Evolutionary conservation across 2,329 filamentous ascomycete species (phyloP).

Genomic region (Alternaria tenuissima): DNA sequence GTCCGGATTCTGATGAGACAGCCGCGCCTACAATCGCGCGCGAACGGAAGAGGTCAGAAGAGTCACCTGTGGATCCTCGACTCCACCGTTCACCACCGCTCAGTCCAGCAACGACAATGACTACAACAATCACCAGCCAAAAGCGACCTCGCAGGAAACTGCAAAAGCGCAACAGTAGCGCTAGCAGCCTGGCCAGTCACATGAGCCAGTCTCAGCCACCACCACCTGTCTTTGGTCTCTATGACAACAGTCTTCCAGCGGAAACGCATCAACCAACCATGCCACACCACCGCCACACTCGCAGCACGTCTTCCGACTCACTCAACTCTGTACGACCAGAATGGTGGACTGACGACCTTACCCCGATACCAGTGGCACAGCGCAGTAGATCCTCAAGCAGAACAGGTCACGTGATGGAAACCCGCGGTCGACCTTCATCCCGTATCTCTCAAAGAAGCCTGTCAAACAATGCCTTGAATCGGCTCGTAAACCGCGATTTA

Average conservation of each 20-base stretch:
- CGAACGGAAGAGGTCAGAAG: constrained; percentile 8
- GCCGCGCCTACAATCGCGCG: background rate
- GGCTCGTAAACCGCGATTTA: constrained; percentile 4
- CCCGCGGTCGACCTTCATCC: background rate
- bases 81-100: background rate
- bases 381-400: constrained; percentile 4
- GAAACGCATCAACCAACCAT: background rate
- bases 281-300: constrained; percentile 5
- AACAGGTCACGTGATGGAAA: background rate
- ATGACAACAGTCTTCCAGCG: background rate
- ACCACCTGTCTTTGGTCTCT: background rate
- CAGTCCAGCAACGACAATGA: constrained; percentile 16
- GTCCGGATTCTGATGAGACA: background rate
- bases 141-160: constrained; percentile 5
- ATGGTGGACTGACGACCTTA: constrained; percentile 12
- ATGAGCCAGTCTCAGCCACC: constrained; percentile 1
- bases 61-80: constrained; percentile 21
- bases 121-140: constrained; percentile 13
- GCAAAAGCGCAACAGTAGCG: constrained; percentile 15
- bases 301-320: constrained; percentile 7
- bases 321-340: constrained; percentile 6
- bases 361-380: constrained; percentile 3
- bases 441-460: background rate
- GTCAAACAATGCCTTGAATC: constrained; percentile 4
- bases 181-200: constrained; percentile 7